phyloP scores from a whole-genome alignment of 805 yeast genomes.

The Spathaspora girioi region DNA sequence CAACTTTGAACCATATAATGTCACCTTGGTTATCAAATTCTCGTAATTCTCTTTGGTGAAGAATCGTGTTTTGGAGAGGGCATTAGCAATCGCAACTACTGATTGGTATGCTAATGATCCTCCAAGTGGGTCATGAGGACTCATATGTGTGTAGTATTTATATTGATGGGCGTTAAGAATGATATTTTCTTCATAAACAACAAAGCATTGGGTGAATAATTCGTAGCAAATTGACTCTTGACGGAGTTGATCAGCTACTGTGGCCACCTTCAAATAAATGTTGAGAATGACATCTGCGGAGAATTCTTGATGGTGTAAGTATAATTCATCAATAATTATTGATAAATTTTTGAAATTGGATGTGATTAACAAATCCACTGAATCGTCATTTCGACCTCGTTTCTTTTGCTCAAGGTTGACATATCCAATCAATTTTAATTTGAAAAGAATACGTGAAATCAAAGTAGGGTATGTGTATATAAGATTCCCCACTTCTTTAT shows the following conservation, averaged over 20 bases:
- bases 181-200: slow-evolving; percentile 69
- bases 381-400: slow-evolving; percentile 20
- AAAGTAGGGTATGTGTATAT: slow-evolving; percentile 75
- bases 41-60: slow-evolving; percentile 70
- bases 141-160: slow-evolving; percentile 10
- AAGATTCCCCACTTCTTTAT: slow-evolving; percentile 53
- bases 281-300: slow-evolving; percentile 39
- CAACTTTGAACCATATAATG: slow-evolving; percentile 83
- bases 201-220: slow-evolving; percentile 81
- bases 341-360: slow-evolving; percentile 73
- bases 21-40: slow-evolving; percentile 75
- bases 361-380: slow-evolving; percentile 29
- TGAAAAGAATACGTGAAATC: slow-evolving; percentile 55
- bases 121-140: slow-evolving; percentile 38
- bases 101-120: slow-evolving; percentile 51
- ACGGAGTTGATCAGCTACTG: slow-evolving; percentile 73
- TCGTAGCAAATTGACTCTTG: slow-evolving; percentile 78
- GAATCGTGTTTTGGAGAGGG: slow-evolving; percentile 39
- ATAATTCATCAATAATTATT: slow-evolving; percentile 65
- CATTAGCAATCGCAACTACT: slow-evolving; percentile 44
- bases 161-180: slow-evolving; percentile 14
- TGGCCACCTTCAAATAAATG: slow-evolving; percentile 62
- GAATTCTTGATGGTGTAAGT: slow-evolving; percentile 31
- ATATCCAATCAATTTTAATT: slow-evolving; percentile 47
- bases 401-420: slow-evolving; percentile 18